Percentiles rank a stretch among this genome's conserved stretches.
These are phyloP conservation scores for Cercospora zeae-maydis DNA, from an alignment of 2,329 filamentous ascomycete species.

Conservation along the genomic window DNA sequence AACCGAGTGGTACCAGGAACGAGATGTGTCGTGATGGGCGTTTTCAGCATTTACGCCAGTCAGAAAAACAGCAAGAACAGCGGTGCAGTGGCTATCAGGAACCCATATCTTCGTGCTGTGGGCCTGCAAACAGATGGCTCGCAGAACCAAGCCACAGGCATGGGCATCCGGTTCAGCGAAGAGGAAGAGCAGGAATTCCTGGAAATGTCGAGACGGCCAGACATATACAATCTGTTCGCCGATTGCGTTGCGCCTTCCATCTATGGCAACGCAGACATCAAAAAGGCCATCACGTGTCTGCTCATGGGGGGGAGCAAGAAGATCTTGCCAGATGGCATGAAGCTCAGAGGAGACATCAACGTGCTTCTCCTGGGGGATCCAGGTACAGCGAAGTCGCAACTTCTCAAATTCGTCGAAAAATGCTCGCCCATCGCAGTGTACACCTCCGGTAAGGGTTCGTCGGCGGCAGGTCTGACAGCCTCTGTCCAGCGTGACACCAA, in stretches of 20 bases:
- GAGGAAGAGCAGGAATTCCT: slow-evolving; percentile 96
- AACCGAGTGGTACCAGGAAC: slow-evolving; percentile 95
- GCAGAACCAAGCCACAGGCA: slow-evolving; percentile 73
- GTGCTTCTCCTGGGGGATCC: slow-evolving; percentile 94
- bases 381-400: slow-evolving; percentile 94
- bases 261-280: slow-evolving; percentile 93
- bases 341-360: slow-evolving; percentile 94
- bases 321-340: slow-evolving; percentile 96
- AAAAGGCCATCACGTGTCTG: slow-evolving; percentile 92
- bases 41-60: slow-evolving; percentile 96
- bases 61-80: slow-evolving; percentile 74
- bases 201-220: slow-evolving; percentile 83
- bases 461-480: slow-evolving; percentile 92
- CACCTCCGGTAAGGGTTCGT: slow-evolving; percentile 96
- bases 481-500: slow-evolving; percentile 91
- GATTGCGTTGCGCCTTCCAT: slow-evolving; percentile 95
- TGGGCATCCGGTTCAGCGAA: slow-evolving; percentile 74
- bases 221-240: slow-evolving; percentile 87
- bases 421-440: slow-evolving; percentile 96
- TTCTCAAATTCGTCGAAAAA: slow-evolving; percentile 96
- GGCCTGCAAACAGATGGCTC: slow-evolving; percentile 89
- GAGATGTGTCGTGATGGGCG: slow-evolving; percentile 89
- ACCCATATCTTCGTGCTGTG: slow-evolving; percentile 88
- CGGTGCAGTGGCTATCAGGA: slow-evolving; percentile 88
- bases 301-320: slow-evolving; percentile 96